Conservation (phyloP, 495 filamentous ascomycete genomes). For the Podospora conica region DNA sequence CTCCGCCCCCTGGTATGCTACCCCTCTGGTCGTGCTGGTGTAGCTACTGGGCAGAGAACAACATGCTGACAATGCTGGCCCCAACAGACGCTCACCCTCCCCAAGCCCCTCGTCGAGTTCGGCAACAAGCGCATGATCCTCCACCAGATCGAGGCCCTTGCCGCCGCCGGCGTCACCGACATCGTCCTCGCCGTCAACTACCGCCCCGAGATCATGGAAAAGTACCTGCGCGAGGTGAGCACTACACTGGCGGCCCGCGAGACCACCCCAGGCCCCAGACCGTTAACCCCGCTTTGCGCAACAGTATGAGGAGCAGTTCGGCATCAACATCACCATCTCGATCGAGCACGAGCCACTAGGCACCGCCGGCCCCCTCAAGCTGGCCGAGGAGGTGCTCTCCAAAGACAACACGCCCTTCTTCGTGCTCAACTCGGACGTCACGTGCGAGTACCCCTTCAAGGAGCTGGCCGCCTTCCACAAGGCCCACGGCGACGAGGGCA, state of each 20-base stretch:
- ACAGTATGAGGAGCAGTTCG: slow-evolving; percentile 87
- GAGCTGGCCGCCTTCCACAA: slow-evolving; percentile 88
- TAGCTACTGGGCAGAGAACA: neutral
- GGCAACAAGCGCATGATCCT: slow-evolving; percentile 98
- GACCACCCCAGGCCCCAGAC: neutral
- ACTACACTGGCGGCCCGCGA: neutral
- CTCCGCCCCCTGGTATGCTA: slow-evolving; percentile 82
- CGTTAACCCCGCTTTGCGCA: slow-evolving; percentile 3
- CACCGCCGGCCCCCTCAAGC: slow-evolving; percentile 92
- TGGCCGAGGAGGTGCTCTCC: slow-evolving; percentile 86
- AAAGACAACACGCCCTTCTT: slow-evolving; percentile 96
- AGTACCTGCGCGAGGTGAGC: slow-evolving; percentile 48
- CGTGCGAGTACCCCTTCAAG: slow-evolving; percentile 95
- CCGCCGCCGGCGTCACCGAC: slow-evolving; percentile 92
- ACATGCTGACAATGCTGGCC: slow-evolving; percentile 21
- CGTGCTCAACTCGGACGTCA: slow-evolving; percentile 97
- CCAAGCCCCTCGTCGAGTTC: slow-evolving; percentile 97
- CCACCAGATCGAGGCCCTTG: slow-evolving; percentile 93
- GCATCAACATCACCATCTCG: slow-evolving; percentile 91
- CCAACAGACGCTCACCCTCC: slow-evolving; percentile 83
- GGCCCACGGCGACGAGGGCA: slow-evolving; percentile 88
- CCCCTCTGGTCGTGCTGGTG: neutral
- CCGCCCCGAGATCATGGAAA: slow-evolving; percentile 91
- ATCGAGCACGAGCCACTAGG: slow-evolving; percentile 93
- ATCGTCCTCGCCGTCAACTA: slow-evolving; percentile 99